A percentile compares a stretch with the other conserved stretches of the same genome.
phyloP scores from a whole-genome alignment of 2,329 filamentous ascomycete species.

The Saccharata proteae region DNA sequence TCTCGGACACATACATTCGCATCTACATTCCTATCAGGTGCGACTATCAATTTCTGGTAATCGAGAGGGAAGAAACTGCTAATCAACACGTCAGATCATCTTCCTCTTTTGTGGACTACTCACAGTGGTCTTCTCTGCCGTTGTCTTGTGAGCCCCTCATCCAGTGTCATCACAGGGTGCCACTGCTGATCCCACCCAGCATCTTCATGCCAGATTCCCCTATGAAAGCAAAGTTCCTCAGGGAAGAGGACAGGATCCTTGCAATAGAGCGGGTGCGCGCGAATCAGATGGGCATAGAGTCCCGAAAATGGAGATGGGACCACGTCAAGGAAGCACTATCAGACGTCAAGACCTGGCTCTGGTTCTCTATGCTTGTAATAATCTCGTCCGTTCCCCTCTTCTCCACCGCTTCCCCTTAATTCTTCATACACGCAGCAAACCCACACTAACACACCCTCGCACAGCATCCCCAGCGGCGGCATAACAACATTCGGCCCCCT shows the following conservation, averaged over 20 bases:
- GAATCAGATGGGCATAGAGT: constrained; percentile 31
- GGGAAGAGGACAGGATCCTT: constrained; percentile 43
- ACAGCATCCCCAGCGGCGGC: constrained; percentile 43
- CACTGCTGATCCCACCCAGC: constrained; percentile 4
- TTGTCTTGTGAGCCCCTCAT: constrained; percentile 30
- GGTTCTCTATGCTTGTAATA: constrained; percentile 42
- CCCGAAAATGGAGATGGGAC: constrained; percentile 38
- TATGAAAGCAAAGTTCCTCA: constrained; percentile 45
- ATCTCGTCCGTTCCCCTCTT: constrained; percentile 25
- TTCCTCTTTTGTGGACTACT: constrained; percentile 28
- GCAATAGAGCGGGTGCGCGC: constrained; percentile 42
- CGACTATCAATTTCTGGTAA: too few relatives aligned
- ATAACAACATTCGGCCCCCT: constrained; percentile 48
- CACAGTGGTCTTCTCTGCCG: constrained; percentile 38
- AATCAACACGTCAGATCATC: constrained; percentile 16
- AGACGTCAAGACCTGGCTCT: constrained; percentile 50
- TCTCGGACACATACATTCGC: constrained; percentile 43
- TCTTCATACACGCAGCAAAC: too few relatives aligned
- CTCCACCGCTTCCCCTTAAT: neutral
- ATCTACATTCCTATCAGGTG: constrained; percentile 23
- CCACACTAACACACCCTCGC: constrained; percentile 10
- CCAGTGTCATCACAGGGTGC: neutral
- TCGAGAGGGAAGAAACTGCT: constrained; percentile 3
- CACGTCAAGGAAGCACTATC: constrained; percentile 42
- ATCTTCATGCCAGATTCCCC: constrained; percentile 53